Conservation (phyloP, 2,329 filamentous ascomycete genomes). For the Alternaria incomplexa region DNA sequence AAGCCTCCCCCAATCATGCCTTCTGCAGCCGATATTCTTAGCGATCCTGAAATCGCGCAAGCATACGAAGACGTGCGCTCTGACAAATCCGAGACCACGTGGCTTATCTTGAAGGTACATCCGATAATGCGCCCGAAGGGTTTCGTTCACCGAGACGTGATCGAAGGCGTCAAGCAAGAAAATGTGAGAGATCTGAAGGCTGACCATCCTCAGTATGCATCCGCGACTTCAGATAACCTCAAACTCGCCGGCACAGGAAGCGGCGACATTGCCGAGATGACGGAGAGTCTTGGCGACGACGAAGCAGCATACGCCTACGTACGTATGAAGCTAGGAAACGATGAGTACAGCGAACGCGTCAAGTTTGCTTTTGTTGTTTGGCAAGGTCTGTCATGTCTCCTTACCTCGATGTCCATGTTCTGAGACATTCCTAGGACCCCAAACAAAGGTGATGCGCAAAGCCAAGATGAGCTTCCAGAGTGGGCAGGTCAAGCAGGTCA, state of each 20-base stretch:
- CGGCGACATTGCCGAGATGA: conserved; percentile 66
- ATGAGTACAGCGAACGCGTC: conserved; percentile 70
- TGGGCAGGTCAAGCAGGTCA: conserved; percentile 67
- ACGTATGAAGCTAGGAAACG: conserved; percentile 68
- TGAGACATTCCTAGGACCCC: conserved; percentile 28
- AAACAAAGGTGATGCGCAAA: conserved; percentile 72
- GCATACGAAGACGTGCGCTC: conserved; percentile 72
- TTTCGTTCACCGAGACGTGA: not conserved
- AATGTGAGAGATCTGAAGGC: not conserved
- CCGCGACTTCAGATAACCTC: conserved; percentile 63
- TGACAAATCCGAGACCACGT: conserved; percentile 70
- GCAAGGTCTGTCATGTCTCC: conserved; percentile 64
- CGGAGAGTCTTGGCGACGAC: conserved; percentile 60
- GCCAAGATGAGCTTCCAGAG: conserved; percentile 72
- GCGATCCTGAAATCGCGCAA: conserved; percentile 62
- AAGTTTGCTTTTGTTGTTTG: conserved; percentile 73
- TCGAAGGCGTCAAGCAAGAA: not conserved
- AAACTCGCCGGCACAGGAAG: conserved; percentile 63
- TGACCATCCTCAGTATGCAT: conserved; percentile 22
- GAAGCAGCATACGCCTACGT: conserved; percentile 71
- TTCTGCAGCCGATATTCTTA: conserved; percentile 38
- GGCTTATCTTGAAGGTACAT: conserved; percentile 68
- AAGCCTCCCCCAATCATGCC: conserved; percentile 23
- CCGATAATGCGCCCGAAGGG: not conserved
- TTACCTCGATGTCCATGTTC: not conserved